Conservation (phyloP, 805 yeast genomes). For the Kluyveromyces nonfermentans region DNA sequence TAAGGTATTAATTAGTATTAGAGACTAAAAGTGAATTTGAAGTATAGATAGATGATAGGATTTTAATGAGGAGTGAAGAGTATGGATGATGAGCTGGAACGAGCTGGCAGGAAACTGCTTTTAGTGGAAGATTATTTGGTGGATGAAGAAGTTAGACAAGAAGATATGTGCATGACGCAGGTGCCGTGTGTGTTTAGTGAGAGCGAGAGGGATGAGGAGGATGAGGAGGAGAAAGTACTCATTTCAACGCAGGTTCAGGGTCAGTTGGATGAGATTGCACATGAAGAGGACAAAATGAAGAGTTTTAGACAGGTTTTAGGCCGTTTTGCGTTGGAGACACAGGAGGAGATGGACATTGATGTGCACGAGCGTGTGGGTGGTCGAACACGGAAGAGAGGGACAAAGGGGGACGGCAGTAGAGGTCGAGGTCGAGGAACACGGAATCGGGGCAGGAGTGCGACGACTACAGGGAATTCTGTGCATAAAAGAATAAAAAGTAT, state of each 20-base stretch:
- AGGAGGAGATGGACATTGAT: background rate
- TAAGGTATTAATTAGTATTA: no score
- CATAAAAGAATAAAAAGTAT: conserved; percentile 7
- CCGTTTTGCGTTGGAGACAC: conserved; percentile 14
- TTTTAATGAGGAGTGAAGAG: background rate
- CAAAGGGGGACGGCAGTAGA: conserved; percentile 3
- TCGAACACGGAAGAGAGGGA: background rate
- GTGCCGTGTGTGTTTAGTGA: conserved; percentile 2
- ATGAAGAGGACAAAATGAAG: conserved; percentile 10
- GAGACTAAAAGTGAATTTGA: conserved; percentile 19
- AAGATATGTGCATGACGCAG: conserved; percentile 6
- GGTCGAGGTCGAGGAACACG: background rate
- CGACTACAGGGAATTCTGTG: background rate
- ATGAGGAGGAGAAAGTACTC: conserved; percentile 10
- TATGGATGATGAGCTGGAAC: conserved; percentile 1
- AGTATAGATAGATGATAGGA: conserved; percentile 9
- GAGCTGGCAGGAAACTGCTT: conserved; percentile 1
- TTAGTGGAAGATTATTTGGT: background rate
- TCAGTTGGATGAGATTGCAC: conserved; percentile 21
- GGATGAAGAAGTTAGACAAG: background rate
- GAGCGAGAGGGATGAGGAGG: background rate
- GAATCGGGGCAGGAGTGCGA: background rate
- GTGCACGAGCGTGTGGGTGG: background rate
- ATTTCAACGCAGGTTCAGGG: conserved; percentile 28
- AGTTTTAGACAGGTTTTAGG: conserved; percentile 7